phyloP scores from a whole-genome alignment of 2,329 filamentous ascomycete species.

The Trichoderma atrobrunneum region DNA sequence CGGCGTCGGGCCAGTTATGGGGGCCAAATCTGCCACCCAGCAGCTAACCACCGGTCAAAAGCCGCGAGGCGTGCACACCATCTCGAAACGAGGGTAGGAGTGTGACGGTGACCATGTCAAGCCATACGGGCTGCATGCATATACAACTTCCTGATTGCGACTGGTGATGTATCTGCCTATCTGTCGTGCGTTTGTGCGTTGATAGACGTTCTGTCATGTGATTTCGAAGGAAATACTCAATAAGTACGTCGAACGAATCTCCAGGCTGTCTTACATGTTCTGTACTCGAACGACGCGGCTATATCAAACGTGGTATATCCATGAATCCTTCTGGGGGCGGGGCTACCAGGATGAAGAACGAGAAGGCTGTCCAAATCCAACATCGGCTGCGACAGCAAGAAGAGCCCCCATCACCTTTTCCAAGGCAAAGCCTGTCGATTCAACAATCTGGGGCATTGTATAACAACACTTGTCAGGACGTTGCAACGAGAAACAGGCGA shows the following conservation, averaged over 20 bases:
- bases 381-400: background rate
- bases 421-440: background rate
- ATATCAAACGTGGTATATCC: background rate
- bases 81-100: background rate
- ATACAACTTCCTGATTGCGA: background rate
- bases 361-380: background rate
- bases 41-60: background rate
- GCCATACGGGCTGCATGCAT: background rate
- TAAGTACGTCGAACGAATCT: background rate
- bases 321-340: background rate
- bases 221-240: background rate
- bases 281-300: background rate
- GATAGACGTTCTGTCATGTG: background rate
- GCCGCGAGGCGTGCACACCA: background rate
- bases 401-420: background rate
- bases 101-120: background rate
- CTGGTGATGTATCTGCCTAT: background rate
- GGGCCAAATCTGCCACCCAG: constrained; percentile 5
- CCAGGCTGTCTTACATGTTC: background rate
- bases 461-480: background rate
- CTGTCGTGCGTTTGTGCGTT: background rate
- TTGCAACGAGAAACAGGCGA: background rate
- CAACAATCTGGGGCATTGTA: background rate
- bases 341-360: background rate
- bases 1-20: background rate